A percentile compares a stretch with the other conserved stretches of the same genome.
phyloP scores from a whole-genome alignment of 140 eudicot species.

The Bidens hawaiensis region DNA sequence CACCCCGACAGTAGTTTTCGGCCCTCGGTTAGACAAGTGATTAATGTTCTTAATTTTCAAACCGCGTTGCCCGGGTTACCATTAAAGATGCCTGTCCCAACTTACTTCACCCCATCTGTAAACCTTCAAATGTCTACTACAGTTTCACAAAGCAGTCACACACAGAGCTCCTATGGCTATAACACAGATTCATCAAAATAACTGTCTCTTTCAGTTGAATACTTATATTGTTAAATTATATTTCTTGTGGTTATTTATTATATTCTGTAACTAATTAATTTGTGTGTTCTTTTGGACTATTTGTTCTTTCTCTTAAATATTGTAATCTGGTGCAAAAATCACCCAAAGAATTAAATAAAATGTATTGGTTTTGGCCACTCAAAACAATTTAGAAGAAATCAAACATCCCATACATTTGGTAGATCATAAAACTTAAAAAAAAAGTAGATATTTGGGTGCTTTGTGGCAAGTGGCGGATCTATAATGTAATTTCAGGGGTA shows the following conservation, averaged over 20 bases:
- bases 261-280: not conserved
- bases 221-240: not conserved
- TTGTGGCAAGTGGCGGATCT: too few relatives aligned
- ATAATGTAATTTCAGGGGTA: too few relatives aligned
- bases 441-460: too few relatives aligned
- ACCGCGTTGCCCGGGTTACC: slow-evolving; percentile 38
- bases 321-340: slow-evolving; percentile 1
- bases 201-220: not conserved
- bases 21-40: slow-evolving; percentile 38
- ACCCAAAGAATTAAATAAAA: not conserved
- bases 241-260: slow-evolving; percentile 13
- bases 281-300: not conserved
- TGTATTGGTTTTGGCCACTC: not conserved
- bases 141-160: slow-evolving; percentile 17
- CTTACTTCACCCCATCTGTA: slow-evolving; percentile 28
- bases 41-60: slow-evolving; percentile 40
- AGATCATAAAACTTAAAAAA: too few relatives aligned
- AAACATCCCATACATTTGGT: too few relatives aligned
- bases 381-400: slow-evolving; percentile 13
- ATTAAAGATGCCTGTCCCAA: slow-evolving; percentile 33
- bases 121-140: not conserved
- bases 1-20: slow-evolving; percentile 37
- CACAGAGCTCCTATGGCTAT: slow-evolving; percentile 30
- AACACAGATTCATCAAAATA: slow-evolving; percentile 29
- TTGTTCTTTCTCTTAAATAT: not conserved